Evolutionary conservation across 345 rosid species (phyloP).

Genomic region (Lepidium aucheri): DNA sequence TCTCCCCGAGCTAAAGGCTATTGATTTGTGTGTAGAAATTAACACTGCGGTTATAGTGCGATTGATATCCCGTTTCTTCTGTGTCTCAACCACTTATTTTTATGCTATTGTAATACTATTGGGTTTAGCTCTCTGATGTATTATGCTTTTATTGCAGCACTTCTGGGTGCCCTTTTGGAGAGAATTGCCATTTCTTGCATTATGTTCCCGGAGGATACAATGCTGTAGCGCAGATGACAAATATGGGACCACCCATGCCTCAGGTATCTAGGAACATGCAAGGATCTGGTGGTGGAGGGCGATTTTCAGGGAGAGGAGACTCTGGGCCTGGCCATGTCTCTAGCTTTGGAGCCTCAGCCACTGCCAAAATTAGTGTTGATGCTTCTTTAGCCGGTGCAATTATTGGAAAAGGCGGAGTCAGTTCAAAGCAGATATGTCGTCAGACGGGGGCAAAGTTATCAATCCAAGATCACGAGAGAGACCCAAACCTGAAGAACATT

Average conservation of each 20-base stretch:
- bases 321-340: conserved; percentile 61
- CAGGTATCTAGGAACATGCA: conserved; percentile 50
- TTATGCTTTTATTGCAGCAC: conserved; percentile 49
- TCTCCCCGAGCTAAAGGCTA: neutral
- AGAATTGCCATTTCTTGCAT: conserved; percentile 94
- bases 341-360: conserved; percentile 85
- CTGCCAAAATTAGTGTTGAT: conserved; percentile 88
- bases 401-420: conserved; percentile 89
- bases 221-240: conserved; percentile 70
- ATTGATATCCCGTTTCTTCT: neutral
- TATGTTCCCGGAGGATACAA: conserved; percentile 95
- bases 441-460: conserved; percentile 86
- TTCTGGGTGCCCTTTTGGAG: conserved; percentile 97
- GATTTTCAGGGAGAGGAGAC: conserved; percentile 84
- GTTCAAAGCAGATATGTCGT: conserved; percentile 85
- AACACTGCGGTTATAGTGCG: neutral
- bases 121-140: conserved; percentile 8
- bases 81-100: neutral
- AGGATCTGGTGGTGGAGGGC: conserved; percentile 73
- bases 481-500: conserved; percentile 76
- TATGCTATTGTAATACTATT: neutral
- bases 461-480: conserved; percentile 74
- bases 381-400: conserved; percentile 91
- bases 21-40: neutral
- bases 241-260: conserved; percentile 47